phyloP scores from a whole-genome alignment of 345 rosid species.

The Brassica incana region DNA sequence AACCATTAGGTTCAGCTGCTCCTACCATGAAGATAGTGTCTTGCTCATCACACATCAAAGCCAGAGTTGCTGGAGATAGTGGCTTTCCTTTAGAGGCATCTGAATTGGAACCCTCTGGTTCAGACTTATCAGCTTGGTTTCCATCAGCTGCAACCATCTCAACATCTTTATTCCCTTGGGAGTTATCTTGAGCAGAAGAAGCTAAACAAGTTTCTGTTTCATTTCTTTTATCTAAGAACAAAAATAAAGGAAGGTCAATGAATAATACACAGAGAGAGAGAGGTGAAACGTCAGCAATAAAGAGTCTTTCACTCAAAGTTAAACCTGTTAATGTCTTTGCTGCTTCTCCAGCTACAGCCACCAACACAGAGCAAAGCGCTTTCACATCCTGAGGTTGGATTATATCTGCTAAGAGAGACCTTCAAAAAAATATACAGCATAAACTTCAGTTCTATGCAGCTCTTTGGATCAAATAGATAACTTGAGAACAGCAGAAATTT shows the following conservation, averaged over 20 bases:
- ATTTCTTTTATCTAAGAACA: slow-evolving; percentile 53
- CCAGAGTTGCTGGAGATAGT: slow-evolving; percentile 97
- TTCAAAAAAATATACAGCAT: slow-evolving; percentile 41
- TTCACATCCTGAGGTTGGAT: slow-evolving; percentile 86
- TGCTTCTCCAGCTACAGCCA: slow-evolving; percentile 69
- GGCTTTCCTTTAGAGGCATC: slow-evolving; percentile 73
- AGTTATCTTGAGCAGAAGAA: slow-evolving; percentile 56
- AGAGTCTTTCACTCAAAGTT: slow-evolving; percentile 18
- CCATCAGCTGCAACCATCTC: slow-evolving; percentile 52
- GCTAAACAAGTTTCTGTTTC: slow-evolving; percentile 51
- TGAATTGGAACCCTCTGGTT: slow-evolving; percentile 48
- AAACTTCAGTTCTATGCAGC: slow-evolving; percentile 39
- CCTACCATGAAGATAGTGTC: slow-evolving; percentile 77
- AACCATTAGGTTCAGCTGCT: slow-evolving; percentile 64
- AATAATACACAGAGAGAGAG: not conserved
- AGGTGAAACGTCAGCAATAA: slow-evolving; percentile 6
- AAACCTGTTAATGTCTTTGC: slow-evolving; percentile 80
- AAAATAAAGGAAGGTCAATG: slow-evolving; percentile 4
- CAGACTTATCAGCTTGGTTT: slow-evolving; percentile 55
- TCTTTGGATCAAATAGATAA: slow-evolving; percentile 14
- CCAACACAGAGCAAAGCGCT: slow-evolving; percentile 97
- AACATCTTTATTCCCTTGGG: slow-evolving; percentile 51
- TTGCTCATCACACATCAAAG: slow-evolving; percentile 97
- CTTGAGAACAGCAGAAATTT: slow-evolving; percentile 17
- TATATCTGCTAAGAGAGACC: slow-evolving; percentile 95